phyloP scores from a whole-genome alignment of 768 basidiomycete species.

The Mycena galericulata region DNA sequence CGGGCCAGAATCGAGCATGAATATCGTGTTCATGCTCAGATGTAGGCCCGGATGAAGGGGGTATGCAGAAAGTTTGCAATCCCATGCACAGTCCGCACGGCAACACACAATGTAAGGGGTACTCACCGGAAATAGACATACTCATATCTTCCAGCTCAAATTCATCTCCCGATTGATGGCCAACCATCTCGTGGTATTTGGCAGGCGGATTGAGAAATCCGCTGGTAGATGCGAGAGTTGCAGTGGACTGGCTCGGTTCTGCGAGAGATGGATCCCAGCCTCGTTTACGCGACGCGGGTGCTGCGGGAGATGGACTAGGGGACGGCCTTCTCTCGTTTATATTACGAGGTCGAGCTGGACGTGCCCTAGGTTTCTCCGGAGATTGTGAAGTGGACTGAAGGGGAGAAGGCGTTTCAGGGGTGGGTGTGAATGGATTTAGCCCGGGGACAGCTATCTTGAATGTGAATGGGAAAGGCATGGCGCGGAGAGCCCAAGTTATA shows the following conservation, averaged over 20 bases:
- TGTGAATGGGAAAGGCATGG: conserved; percentile 76
- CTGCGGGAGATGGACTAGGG: conserved; percentile 51
- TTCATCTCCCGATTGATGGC: conserved; percentile 46
- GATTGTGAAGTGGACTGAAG: conserved; percentile 37
- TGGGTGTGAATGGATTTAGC: conserved; percentile 70
- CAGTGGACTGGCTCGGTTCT: conserved; percentile 64
- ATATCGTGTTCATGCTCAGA: not conserved
- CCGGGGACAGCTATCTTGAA: conserved; percentile 77
- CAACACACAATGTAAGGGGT: conserved; percentile 34
- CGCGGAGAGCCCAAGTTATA: not conserved
- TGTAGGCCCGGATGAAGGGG: not conserved
- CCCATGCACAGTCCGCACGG: conserved; percentile 11
- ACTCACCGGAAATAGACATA: conserved; percentile 41
- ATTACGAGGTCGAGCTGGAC: conserved; percentile 39
- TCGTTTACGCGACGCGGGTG: conserved; percentile 66
- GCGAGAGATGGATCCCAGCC: conserved; percentile 78
- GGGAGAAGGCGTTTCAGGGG: conserved; percentile 27
- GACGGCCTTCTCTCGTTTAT: conserved; percentile 40
- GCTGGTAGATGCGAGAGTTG: conserved; percentile 64
- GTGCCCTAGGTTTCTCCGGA: conserved; percentile 37
- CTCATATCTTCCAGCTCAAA: conserved; percentile 43
- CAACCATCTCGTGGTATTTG: conserved; percentile 66
- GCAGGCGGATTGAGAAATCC: conserved; percentile 81
- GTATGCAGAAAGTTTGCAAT: conserved; percentile 9
- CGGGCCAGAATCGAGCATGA: not conserved